These are phyloP conservation scores for Ceratobasidium sp. DNA, from an alignment of 1,284 basidiomycete genomes.

Conservation along the genomic window DNA sequence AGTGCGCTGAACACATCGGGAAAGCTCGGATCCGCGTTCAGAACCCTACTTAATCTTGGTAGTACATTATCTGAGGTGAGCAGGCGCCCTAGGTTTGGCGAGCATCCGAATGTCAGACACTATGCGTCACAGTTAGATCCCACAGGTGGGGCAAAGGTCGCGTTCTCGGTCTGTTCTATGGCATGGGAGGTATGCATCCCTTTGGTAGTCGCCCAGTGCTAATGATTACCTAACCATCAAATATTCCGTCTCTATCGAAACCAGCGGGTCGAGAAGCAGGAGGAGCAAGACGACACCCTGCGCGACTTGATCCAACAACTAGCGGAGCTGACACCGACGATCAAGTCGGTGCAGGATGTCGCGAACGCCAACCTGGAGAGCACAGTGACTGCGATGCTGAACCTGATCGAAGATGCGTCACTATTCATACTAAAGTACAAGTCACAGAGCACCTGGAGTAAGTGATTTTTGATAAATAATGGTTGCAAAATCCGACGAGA, in stretches of 20 bases:
- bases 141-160: background rate
- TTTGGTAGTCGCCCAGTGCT: background rate
- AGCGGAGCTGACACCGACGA: background rate
- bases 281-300: background rate
- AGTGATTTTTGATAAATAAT: background rate
- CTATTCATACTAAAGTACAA: background rate
- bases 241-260: too few relatives aligned
- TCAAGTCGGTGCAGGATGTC: background rate
- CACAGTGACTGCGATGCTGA: background rate
- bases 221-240: too few relatives aligned
- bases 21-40: too few relatives aligned
- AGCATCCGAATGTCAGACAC: background rate
- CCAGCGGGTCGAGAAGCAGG: background rate
- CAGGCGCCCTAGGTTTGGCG: background rate
- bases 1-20: too few relatives aligned
- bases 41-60: background rate
- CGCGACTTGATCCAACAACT: background rate
- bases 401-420: constrained; percentile 22
- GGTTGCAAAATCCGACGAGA: background rate
- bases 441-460: background rate
- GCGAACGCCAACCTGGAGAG: background rate
- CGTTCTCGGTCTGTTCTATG: background rate
- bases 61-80: background rate
- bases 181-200: constrained; percentile 11
- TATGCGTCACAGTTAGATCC: constrained; percentile 3